Percentiles rank a stretch among this genome's conserved stretches.
Conservation (phyloP, 352 stramenopile species). For the Pythium sp. region DNA sequence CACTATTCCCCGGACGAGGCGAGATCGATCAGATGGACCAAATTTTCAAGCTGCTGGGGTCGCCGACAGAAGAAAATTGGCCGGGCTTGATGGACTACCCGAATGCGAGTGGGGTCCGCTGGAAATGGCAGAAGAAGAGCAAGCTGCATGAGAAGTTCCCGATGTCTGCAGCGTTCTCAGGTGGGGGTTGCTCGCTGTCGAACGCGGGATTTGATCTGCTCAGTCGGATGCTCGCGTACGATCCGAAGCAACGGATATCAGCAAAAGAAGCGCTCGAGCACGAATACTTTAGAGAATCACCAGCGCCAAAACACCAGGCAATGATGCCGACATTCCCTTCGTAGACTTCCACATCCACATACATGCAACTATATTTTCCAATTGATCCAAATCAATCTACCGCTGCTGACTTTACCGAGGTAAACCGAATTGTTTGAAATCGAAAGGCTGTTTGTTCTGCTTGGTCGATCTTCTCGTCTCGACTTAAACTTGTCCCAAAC, state of each 20-base stretch:
- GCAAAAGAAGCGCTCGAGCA: slow-evolving; percentile 78
- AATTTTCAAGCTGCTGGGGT: slow-evolving; percentile 94
- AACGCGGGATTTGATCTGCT: slow-evolving; percentile 78
- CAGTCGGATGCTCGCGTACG: slow-evolving; percentile 57
- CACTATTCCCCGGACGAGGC: slow-evolving; percentile 90
- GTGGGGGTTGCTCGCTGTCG: slow-evolving; percentile 54
- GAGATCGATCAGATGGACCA: slow-evolving; percentile 97
- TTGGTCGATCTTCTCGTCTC: background rate
- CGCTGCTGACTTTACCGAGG: background rate
- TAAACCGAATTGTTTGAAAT: background rate
- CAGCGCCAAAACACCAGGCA: slow-evolving; percentile 56
- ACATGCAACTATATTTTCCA: background rate
- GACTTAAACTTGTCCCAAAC: slow-evolving; percentile 56
- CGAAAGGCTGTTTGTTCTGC: background rate
- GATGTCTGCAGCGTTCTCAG: slow-evolving; percentile 45
- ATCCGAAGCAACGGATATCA: slow-evolving; percentile 74
- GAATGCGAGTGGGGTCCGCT: slow-evolving; percentile 50
- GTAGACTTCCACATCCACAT: slow-evolving; percentile 3
- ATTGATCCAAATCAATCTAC: background rate
- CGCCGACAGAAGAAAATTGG: slow-evolving; percentile 90
- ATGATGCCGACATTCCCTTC: slow-evolving; percentile 81
- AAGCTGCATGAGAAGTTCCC: slow-evolving; percentile 80
- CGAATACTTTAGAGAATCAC: slow-evolving; percentile 76
- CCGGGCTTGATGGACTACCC: slow-evolving; percentile 67
- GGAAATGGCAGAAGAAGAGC: slow-evolving; percentile 73